These are phyloP conservation scores for Margaritispora aquatica DNA, from an alignment of 495 filamentous ascomycete genomes.

Conservation along the genomic window DNA sequence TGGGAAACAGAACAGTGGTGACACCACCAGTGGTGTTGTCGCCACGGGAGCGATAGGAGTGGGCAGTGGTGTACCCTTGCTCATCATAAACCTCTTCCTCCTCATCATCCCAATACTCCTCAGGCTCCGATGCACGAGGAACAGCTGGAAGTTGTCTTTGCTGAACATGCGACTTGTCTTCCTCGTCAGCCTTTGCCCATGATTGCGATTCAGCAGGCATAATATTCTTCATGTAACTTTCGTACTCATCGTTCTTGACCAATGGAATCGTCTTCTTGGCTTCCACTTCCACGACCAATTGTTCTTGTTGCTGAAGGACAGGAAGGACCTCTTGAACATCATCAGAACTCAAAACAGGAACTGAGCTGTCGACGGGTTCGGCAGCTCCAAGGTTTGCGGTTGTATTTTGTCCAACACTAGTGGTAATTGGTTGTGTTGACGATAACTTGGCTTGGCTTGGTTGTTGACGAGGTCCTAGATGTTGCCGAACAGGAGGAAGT, in stretches of 20 bases:
- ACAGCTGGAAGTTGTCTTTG: conserved; percentile 18
- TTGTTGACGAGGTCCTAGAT: conserved; percentile 32
- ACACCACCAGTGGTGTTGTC: conserved; percentile 72
- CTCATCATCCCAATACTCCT: conserved; percentile 74
- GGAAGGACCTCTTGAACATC: conserved; percentile 16
- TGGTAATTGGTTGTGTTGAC: conserved; percentile 16
- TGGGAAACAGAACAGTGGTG: conserved; percentile 66
- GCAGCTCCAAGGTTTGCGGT: conserved; percentile 24
- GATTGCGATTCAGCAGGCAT: conserved; percentile 13
- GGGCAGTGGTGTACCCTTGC: conserved; percentile 71
- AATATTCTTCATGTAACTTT: conserved; percentile 5
- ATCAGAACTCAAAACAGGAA: conserved; percentile 21
- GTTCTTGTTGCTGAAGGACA: conserved; percentile 21
- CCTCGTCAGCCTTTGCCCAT: conserved; percentile 9
- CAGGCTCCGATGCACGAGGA: conserved; percentile 45
- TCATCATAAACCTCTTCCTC: conserved; percentile 76
- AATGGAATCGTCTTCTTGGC: not conserved
- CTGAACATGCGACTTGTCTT: conserved; percentile 11
- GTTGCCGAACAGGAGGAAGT: conserved; percentile 18
- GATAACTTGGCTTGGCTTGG: conserved; percentile 34
- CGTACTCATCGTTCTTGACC: conserved; percentile 16
- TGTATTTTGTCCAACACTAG: conserved; percentile 27
- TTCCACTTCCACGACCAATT: not conserved
- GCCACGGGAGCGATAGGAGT: conserved; percentile 64
- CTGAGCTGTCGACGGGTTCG: not conserved